Evolutionary conservation across 2,329 filamentous ascomycete species (phyloP).

Genomic region (Monosporascus cannonballus): DNA sequence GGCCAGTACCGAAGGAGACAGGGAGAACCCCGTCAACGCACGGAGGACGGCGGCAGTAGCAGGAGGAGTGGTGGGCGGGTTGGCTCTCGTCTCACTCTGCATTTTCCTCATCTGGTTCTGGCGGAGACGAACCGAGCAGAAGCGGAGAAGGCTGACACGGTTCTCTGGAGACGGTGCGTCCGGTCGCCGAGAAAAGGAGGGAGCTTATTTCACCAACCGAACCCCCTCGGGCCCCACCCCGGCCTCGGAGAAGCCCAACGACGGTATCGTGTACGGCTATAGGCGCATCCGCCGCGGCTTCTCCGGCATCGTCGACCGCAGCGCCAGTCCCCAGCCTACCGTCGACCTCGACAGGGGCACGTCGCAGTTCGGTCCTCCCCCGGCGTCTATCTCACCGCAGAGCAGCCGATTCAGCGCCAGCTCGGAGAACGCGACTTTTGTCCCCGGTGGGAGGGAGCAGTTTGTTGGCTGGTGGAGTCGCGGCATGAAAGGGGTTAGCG

Average conservation of each 20-base stretch:
- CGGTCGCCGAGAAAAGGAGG: conserved; percentile 18
- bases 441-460: conserved; percentile 29
- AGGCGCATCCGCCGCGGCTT: conserved; percentile 30
- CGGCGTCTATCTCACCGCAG: conserved; percentile 10
- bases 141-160: conserved; percentile 42
- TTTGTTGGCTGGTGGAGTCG: conserved; percentile 41
- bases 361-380: conserved; percentile 40
- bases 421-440: conserved; percentile 6
- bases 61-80: conserved; percentile 44
- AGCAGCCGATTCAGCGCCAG: conserved; percentile 31
- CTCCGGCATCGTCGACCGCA: conserved; percentile 22
- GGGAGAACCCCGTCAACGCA: conserved; percentile 19
- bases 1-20: conserved; percentile 14
- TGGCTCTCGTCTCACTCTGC: conserved; percentile 39
- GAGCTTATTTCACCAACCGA: conserved; percentile 36
- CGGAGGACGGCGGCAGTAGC: conserved; percentile 39
- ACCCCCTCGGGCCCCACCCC: conserved; percentile 45
- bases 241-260: conserved; percentile 34
- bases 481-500: conserved; percentile 15
- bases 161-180: conserved; percentile 29
- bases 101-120: conserved; percentile 46
- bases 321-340: conserved; percentile 29
- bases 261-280: conserved; percentile 31
- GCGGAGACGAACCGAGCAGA: conserved; percentile 35
- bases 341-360: conserved; percentile 48